phyloP scores from a whole-genome alignment of 805 yeast species.

The Isabelozyma pseudorhagii region DNA sequence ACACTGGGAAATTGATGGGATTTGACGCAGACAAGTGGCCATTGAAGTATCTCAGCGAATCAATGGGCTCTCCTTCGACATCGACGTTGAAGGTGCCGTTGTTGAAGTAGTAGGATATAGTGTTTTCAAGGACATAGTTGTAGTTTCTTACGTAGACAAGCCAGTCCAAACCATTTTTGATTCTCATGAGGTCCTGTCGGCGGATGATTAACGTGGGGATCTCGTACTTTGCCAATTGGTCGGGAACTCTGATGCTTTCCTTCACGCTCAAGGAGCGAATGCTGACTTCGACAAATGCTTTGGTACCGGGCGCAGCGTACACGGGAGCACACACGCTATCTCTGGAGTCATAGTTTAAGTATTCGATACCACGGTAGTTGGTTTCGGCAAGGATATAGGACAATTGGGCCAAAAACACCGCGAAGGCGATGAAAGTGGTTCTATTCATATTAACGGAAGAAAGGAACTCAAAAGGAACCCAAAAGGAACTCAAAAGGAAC shows the following conservation, averaged over 20 bases:
- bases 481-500: no score
- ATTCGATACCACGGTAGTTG: neutral
- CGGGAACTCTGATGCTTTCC: neutral
- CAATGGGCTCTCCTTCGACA: neutral
- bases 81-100: neutral
- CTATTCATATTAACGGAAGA: neutral
- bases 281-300: neutral
- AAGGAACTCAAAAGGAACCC: no score
- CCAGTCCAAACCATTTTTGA: neutral
- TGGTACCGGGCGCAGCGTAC: neutral
- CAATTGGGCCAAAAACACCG: neutral
- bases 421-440: neutral
- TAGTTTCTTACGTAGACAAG: neutral
- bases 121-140: no score
- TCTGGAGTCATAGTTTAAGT: neutral
- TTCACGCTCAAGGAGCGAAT: neutral
- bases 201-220: neutral
- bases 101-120: neutral
- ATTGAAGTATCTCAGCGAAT: neutral
- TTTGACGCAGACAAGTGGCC: neutral
- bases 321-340: neutral
- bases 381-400: neutral
- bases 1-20: neutral
- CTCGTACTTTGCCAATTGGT: neutral
- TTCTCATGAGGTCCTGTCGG: neutral